Evolutionary conservation across 2,329 filamentous ascomycete genomes (phyloP), one percentile per base, ranked within the genome.

Genomic region (Aureobasidium mangrovei): DNA sequence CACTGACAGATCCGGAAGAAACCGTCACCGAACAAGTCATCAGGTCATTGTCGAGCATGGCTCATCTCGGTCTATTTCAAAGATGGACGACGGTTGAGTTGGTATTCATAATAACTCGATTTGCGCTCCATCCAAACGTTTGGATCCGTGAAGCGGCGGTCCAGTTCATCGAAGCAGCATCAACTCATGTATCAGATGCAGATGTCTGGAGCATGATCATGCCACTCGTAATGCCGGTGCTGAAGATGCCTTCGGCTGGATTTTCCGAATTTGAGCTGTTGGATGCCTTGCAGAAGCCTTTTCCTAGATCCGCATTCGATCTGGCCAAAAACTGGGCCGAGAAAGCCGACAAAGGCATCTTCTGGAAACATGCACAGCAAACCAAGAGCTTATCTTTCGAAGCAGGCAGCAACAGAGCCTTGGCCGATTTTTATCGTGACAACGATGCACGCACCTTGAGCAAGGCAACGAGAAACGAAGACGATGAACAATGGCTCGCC

Each of bases 71-170:
- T 0, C 75, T 98, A 0, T 81, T 98, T 44, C 91, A 94, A 49
- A 81, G 89, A 63, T 78, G 84, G 4, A 91, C 88, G 57, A 85
- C 84, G 1, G 95, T 90, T 85, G 90, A 96, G 65, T 74, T 98
- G 38, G 82, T 95, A 26, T 85, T 94, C 58, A 83, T 91, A 38
- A 81, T 91, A 10, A 84, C 81, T 5, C 82, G 90, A 3, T 95
- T 97, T 63, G 84, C 91, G 9, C 84, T 95, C 75, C 93, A 98
- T 66, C 93, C 93, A 0, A 97, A 95, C 62, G 75, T 88, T 7
- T 98, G 93, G 91, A 91, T 98, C 52, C 82, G 91, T 36, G 91
- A 97, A 70, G 88, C 91, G 7, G 85, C 91, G 2, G 81, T 86
- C 6, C 84, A 91, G 59, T 95, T 96, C 61, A 74, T 97, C 36